Conservation (phyloP, 306 rosid species). For the Medicago lupulina region DNA sequence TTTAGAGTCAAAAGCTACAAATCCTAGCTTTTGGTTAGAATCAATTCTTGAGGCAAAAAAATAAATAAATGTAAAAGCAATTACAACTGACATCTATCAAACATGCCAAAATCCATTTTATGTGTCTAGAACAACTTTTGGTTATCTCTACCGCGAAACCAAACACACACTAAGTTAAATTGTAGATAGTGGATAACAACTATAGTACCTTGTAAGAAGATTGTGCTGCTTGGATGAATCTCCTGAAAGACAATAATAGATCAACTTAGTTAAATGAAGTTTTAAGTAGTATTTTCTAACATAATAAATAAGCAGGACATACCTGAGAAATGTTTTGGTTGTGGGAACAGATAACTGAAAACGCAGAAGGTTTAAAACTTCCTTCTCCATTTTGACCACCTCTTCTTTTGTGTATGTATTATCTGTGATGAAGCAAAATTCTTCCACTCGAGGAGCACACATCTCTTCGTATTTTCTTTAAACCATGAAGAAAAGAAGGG, state of each 20-base stretch:
- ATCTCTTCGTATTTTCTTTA: constrained; percentile 86
- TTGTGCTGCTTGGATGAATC: constrained; percentile 84
- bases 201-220: constrained; percentile 66
- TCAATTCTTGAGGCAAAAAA: background rate
- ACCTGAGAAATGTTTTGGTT: constrained; percentile 90
- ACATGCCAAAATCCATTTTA: background rate
- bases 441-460: constrained; percentile 82
- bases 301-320: constrained; percentile 1
- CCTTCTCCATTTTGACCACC: constrained; percentile 80
- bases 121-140: background rate
- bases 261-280: constrained; percentile 9
- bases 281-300: constrained; percentile 15
- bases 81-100: background rate
- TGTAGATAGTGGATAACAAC: constrained; percentile 9
- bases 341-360: constrained; percentile 80
- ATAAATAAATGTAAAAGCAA: background rate
- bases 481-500: constrained; percentile 45
- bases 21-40: background rate
- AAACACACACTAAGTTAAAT: background rate
- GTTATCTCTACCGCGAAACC: background rate
- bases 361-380: constrained; percentile 61
- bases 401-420: constrained; percentile 74
- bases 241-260: constrained; percentile 60
- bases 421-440: constrained; percentile 88
- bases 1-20: background rate